These are phyloP conservation scores for Hsuehochloa calcarea DNA, from an alignment of 176 grass and related monocot species.

Conservation along the genomic window DNA sequence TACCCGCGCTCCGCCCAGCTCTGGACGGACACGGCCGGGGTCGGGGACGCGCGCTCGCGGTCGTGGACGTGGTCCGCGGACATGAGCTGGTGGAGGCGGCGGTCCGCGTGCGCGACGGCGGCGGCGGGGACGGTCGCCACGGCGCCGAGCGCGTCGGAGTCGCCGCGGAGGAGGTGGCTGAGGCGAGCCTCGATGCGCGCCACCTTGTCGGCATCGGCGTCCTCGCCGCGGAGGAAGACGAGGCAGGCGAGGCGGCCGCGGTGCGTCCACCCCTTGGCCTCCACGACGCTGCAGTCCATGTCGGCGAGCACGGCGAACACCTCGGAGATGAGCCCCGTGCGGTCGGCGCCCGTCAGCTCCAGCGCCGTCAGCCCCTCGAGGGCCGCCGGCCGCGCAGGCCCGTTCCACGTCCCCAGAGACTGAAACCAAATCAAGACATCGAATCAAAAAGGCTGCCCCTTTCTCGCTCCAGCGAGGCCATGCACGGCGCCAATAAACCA, in stretches of 20 bases:
- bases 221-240: constrained; percentile 56
- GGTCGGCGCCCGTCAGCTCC: constrained; percentile 78
- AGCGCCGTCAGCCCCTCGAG: constrained; percentile 51
- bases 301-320: constrained; percentile 84
- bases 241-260: constrained; percentile 67
- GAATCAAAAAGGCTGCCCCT: constrained; percentile 8
- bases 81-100: constrained; percentile 95
- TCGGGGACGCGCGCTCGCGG: constrained; percentile 1
- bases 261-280: constrained; percentile 83
- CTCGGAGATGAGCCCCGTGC: constrained; percentile 85
- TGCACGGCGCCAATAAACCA: background rate
- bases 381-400: constrained; percentile 32
- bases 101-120: constrained; percentile 54
- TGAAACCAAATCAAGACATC: constrained; percentile 17
- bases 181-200: constrained; percentile 59
- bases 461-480: background rate
- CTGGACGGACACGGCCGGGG: constrained; percentile 52
- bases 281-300: constrained; percentile 64
- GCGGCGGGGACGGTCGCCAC: constrained; percentile 33
- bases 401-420: constrained; percentile 71
- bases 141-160: constrained; percentile 16
- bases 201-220: constrained; percentile 23
- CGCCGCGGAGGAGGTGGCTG: constrained; percentile 56
- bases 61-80: constrained; percentile 49
- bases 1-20: constrained; percentile 82